Conservation (phyloP, 2,329 filamentous ascomycete species). For the Ilyonectria mors-panacis region DNA sequence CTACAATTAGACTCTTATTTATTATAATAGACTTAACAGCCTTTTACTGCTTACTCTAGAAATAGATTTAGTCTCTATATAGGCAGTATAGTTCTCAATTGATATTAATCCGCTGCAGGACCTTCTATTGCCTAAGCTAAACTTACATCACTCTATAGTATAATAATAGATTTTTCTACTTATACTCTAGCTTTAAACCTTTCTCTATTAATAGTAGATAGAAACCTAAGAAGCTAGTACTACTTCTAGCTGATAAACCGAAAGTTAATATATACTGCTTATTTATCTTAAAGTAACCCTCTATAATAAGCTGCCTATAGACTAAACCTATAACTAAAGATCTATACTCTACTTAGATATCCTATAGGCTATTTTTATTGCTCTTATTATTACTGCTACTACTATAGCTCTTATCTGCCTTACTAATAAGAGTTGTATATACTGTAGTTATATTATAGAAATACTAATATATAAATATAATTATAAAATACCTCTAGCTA, state of each 20-base stretch:
- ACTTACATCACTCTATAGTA: constrained; percentile 5
- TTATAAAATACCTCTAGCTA: not conserved
- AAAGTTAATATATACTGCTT: not conserved
- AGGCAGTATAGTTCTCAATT: not conserved
- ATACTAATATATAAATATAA: constrained; percentile 6
- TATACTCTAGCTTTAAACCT: constrained; percentile 3
- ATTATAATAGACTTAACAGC: constrained; percentile 12
- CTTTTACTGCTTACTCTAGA: not conserved
- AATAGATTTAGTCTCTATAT: not conserved
- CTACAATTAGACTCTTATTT: constrained; percentile 13
- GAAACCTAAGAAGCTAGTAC: constrained; percentile 4
- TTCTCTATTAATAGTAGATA: not conserved
- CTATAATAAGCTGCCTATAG: constrained; percentile 9
- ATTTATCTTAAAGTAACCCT: constrained; percentile 11
- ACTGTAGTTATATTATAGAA: constrained; percentile 11
- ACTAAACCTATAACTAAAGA: constrained; percentile 8
- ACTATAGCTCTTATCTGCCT: constrained; percentile 17
- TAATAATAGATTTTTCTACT: constrained; percentile 12
- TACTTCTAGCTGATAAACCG: constrained; percentile 11
- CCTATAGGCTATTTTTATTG: constrained; percentile 1
- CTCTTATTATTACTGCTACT: not conserved
- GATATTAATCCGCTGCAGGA: not conserved
- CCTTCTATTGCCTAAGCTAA: constrained; percentile 1
- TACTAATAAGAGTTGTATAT: not conserved
- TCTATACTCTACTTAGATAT: constrained; percentile 4